Base-by-base conservation (phyloP, 306 rosid species). In the Rosa multiflora region DNA sequence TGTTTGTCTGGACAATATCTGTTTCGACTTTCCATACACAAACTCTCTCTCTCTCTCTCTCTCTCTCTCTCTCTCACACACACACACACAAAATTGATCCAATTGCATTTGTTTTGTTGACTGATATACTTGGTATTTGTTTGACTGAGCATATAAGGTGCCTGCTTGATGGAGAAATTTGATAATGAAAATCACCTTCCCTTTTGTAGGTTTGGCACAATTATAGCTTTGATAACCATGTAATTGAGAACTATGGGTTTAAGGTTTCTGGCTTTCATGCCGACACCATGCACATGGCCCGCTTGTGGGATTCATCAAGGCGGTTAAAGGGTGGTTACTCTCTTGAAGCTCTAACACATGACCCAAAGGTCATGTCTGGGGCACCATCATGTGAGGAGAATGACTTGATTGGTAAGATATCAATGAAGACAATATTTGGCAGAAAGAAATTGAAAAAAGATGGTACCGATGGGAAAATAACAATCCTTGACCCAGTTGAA, bases 211-310 rank as follows among this genome's bases (percentile, higher is more conserved):
- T 94, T 44, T 94, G 98, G 98, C 98, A 94, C 88, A 94, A 94
- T 83, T 94, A 94, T 80, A 94, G 98, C 90, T 94, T 94, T 66
- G 98, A 94, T 82, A 83, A 87, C 84, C 98, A n/a, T n/a, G 86
- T 94, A 58, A 85, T 94, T 64, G 97, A 94, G 91, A 94, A 91
- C 83, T 94, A 91, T 80, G 97, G 98, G 84, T 75, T 94, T 81
- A 85, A 89, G 83, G 85, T 94, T n/a, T 91, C 97, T 51, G 98
- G 98, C 83, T 94, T 94, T 83, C 97, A 91, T 73, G 98, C 98
- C 11, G 98, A 94, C 82, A 94, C 98, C 53, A 94, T 94, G 97
- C 98, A 94, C 83, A 89, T 94, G 97, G 98, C 98, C 58, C 97
- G 98, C 42, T 72, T 94, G 73, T 94, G 98, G 98, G 96, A 94